Base-by-base conservation (phyloP, 2,329 filamentous ascomycete genomes). In the Fusarium globosum region DNA sequence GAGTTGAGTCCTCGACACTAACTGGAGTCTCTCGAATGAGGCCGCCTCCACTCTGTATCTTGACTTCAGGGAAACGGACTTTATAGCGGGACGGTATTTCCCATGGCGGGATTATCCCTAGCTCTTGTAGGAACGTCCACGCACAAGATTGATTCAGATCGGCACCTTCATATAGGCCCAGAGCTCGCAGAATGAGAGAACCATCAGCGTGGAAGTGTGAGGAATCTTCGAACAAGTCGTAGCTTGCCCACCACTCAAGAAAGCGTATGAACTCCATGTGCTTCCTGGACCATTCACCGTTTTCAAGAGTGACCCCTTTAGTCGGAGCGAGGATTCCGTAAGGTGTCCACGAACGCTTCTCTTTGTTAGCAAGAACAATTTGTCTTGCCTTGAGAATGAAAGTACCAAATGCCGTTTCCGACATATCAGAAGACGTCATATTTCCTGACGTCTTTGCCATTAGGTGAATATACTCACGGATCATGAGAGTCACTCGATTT, bases 91-190 rank as follows among this genome's bases (percentile, higher is more conserved):
- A 85, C 7, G 87, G 87, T 53, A 94, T 89, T 75, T 95, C 92
- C 88, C 91, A 94, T 0, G 93, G 92, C 13, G 88, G 83, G 46
- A 94, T 87, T 60, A 90, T 89, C 16, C 93, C 93, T 45, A 95
- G 85, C 79, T 96, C 94, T 77, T 95, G 92, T 36, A 96, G 82
- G 71, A 95, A 94, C 2, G 89, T 86, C 86, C 89, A 91, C 20
- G 83, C 79, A 30, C 85, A 84, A 42, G 90, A 82, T 56, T 81
- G 80, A 53, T 86, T 81, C 23, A 84, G 73, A 15, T 64, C 43
- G 10, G 81, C 82, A 12, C 88, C 83, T 11, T 81, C 75, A 77
- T 96, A 96, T 61, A 91, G 84, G 2, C 85, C 86, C 2, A 90
- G 82, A 14, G 88, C 86, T 26, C 90, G 88, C 42, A 96, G 80